These are phyloP conservation scores for Parathielavia appendiculata DNA, from an alignment of 495 filamentous ascomycete genomes.

Conservation along the genomic window DNA sequence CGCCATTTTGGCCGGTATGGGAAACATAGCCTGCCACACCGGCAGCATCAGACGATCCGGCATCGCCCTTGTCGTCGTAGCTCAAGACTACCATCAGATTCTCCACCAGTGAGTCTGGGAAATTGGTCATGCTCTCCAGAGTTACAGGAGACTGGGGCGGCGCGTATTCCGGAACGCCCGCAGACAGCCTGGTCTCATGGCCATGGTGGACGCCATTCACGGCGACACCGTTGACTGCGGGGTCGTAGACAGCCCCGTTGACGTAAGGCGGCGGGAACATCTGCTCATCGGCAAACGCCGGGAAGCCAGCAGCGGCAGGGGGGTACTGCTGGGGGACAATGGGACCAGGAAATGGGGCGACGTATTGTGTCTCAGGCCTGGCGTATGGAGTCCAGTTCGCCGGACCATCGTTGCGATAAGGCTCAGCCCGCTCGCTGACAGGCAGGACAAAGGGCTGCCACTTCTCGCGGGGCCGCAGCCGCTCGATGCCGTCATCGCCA, in stretches of 20 bases:
- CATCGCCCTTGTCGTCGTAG: constrained; percentile 17
- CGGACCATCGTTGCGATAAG: constrained; percentile 42
- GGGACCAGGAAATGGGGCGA: constrained; percentile 18
- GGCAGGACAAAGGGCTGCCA: constrained; percentile 81
- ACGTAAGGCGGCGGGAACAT: constrained; percentile 27
- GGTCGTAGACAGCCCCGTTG: constrained; percentile 35
- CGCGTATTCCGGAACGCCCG: constrained; percentile 70
- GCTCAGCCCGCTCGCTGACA: constrained; percentile 43
- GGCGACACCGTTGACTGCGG: constrained; percentile 41
- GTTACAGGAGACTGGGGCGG: constrained; percentile 48
- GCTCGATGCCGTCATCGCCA: constrained; percentile 68
- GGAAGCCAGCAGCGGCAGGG: constrained; percentile 13
- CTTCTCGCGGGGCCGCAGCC: constrained; percentile 67
- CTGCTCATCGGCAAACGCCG: constrained; percentile 23
- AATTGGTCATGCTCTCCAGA: constrained; percentile 42
- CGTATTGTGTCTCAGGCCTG: constrained; percentile 2
- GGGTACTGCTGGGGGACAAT: constrained; percentile 17
- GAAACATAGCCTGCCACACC: constrained; percentile 22
- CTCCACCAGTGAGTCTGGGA: constrained; percentile 53
- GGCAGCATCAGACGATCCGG: constrained; percentile 11
- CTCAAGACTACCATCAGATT: constrained; percentile 30
- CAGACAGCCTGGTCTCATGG: constrained; percentile 59
- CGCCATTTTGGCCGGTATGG: constrained; percentile 8
- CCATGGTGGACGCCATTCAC: constrained; percentile 39
- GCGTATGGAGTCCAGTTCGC: constrained; percentile 14